Base-by-base conservation (phyloP, 31 red algal species). In the Odonthalia washingtoniensis region DNA sequence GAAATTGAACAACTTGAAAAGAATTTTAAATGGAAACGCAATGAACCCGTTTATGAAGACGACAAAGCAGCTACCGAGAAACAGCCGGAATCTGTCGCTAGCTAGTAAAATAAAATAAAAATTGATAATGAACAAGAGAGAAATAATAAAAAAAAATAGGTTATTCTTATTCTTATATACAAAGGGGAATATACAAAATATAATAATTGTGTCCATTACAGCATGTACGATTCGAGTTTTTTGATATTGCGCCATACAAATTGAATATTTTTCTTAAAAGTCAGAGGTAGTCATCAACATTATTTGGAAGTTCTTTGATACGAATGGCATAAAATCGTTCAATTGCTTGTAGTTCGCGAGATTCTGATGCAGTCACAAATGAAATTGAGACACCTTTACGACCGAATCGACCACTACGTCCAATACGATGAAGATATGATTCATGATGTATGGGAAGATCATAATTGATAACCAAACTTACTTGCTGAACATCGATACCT, bases 401-500 rank as follows among this genome's bases (percentile, higher is more conserved):
- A 17, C 96, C 96, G 90, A 95, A 95, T 43, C 96, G 72, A 17
- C 93, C 96, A 21, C 81, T 90, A 9, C 96, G 89, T 42, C 96
- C 96, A 70, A 95, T 95, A 4, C 96, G 92, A 85, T 98, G 96
- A 31, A 95, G 46, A 77, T 98, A 98, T 28, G 80, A 75, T 65
- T 98, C 96, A 21, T 81, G 75, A n/a, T 93, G 73, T 0, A 53
- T 31, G 14, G 96, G 96, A 38, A 98, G 60, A 37, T 98, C 93
- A 45, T 95, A 95, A 72, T 95, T 93, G 63, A 98, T 89, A 1
- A 98, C 96, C 2, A 98, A 66, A 30, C 83, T 89, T 21, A 98
- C 92, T 43, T 95, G 93, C 53, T 91, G 84, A 17, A 98, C 96
- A 70, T 98, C 96, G 68, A 98, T 95, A n/a, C 96, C 96, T 65